A percentile compares a stretch with the other conserved stretches of the same genome.
Conservation (phyloP, 73 alveolate species). For the Tetrahymena malaccensis region DNA sequence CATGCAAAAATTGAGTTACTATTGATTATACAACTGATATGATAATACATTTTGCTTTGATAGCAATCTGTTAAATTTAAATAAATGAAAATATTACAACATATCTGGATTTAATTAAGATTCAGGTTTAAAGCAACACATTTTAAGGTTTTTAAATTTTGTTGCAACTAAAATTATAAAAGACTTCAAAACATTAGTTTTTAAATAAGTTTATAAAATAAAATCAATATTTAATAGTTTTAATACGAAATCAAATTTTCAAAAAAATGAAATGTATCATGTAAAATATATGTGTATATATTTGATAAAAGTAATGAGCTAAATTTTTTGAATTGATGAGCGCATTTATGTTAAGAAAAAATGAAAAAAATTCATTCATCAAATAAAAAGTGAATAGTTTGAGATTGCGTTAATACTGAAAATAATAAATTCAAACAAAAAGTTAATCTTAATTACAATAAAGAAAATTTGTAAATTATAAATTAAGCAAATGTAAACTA, state of each 20-base stretch:
- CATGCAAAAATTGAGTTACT: background rate
- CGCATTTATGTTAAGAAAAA: no score
- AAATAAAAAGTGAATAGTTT: no score
- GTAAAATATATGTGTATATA: background rate
- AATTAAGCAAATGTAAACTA: background rate
- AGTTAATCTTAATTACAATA: background rate
- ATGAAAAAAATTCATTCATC: background rate
- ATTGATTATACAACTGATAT: background rate
- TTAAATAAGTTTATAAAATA: no score
- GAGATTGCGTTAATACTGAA: background rate
- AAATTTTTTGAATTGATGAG: no score
- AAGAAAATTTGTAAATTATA: background rate
- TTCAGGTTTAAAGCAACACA: background rate
- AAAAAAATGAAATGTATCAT: no score
- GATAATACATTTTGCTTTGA: background rate
- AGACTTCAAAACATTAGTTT: background rate
- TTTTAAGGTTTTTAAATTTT: background rate
- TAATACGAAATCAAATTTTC: background rate
- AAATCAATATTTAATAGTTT: background rate
- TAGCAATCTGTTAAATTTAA: no score
- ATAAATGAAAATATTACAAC: no score
- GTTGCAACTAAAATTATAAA: no score
- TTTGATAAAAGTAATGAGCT: background rate
- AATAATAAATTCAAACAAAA: no score
- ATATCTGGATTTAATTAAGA: no score